These are phyloP conservation scores for Tuber umbilicatum DNA, from an alignment of 495 filamentous ascomycete species.

Conservation along the genomic window DNA sequence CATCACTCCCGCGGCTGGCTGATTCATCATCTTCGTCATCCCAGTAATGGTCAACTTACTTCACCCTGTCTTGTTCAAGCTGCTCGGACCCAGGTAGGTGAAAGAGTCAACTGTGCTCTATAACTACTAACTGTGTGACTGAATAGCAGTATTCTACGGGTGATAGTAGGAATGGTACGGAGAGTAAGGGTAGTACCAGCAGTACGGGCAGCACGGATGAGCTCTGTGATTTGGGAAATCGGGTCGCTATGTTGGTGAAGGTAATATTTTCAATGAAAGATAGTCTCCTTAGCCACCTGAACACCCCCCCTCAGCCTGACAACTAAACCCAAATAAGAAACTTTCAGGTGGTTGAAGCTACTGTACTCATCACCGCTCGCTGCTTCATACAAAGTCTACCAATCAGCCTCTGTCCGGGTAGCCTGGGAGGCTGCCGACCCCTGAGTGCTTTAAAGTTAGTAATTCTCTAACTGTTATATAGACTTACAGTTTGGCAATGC, in stretches of 20 bases:
- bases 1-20: neutral
- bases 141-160: neutral
- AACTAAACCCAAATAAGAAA: neutral
- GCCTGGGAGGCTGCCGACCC: neutral
- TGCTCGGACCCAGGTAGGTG: neutral
- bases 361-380: neutral
- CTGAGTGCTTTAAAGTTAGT: neutral
- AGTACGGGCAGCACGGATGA: neutral
- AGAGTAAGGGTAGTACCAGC: neutral
- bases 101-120: neutral
- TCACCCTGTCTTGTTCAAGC: neutral
- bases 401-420: neutral
- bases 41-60: neutral
- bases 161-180: neutral
- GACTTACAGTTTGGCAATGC: neutral
- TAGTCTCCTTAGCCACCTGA: too few species aligned
- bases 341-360: neutral
- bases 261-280: too few species aligned
- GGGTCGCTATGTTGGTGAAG: too few species aligned
- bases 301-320: too few species aligned
- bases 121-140: neutral
- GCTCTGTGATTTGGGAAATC: too few species aligned
- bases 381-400: neutral
- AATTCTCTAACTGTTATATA: neutral
- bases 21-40: neutral